A percentile compares a stretch with the other conserved stretches of the same genome.
phyloP scores from a whole-genome alignment of 345 rosid species.

The Arabis hirsuta region DNA sequence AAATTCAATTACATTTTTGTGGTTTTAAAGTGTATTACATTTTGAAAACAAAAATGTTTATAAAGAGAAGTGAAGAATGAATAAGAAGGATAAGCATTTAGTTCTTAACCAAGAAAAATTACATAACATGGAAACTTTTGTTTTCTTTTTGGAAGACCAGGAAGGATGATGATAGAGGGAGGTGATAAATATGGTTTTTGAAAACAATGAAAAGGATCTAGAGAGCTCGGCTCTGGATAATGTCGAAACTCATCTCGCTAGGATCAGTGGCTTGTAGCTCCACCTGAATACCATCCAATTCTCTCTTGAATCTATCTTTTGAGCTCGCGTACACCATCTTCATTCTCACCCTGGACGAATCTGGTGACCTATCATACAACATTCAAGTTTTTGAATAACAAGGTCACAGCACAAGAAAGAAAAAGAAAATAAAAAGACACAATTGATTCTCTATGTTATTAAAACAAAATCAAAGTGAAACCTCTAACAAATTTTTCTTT shows the following conservation, averaged over 20 bases:
- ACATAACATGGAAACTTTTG: conserved; percentile 9
- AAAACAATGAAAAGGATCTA: conserved; percentile 17
- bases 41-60: background rate
- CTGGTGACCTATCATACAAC: conserved; percentile 57
- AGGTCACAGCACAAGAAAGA: background rate
- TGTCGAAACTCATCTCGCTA: conserved; percentile 74
- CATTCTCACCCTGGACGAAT: conserved; percentile 67
- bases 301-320: conserved; percentile 74
- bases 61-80: conserved; percentile 3
- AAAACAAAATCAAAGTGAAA: background rate
- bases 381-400: background rate
- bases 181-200: background rate
- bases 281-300: conserved; percentile 72
- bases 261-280: conserved; percentile 83
- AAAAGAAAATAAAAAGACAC: background rate
- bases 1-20: background rate
- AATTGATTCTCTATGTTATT: background rate
- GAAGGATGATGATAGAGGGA: conserved; percentile 9
- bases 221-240: conserved; percentile 58
- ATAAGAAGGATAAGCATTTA: conserved; percentile 1
- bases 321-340: conserved; percentile 84
- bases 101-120: conserved; percentile 24
- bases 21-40: background rate
- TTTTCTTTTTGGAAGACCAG: background rate
- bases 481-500: too few relatives aligned